These are phyloP conservation scores for Daldinia loculata DNA, from an alignment of 495 filamentous ascomycete genomes.

Conservation along the genomic window DNA sequence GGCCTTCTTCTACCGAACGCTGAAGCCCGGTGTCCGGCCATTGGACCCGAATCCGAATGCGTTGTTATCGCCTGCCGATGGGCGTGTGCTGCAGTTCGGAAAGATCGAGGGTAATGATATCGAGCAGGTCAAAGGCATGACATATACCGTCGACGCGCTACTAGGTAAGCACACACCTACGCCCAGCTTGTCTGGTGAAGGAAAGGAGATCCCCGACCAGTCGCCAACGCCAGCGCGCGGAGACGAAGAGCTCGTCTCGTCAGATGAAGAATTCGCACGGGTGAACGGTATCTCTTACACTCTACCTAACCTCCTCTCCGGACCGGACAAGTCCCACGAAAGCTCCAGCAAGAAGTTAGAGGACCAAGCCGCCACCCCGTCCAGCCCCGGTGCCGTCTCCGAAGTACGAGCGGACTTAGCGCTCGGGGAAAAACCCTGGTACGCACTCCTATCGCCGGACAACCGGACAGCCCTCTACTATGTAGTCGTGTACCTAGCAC, in stretches of 20 bases:
- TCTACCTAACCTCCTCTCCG: conserved; percentile 85
- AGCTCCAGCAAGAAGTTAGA: conserved; percentile 56
- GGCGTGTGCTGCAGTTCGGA: conserved; percentile 89
- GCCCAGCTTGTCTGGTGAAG: conserved; percentile 49
- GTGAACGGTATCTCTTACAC: conserved; percentile 98
- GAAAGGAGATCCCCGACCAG: conserved; percentile 26
- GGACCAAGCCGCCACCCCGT: conserved; percentile 61
- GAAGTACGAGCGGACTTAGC: conserved; percentile 87
- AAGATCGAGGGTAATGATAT: conserved; percentile 91
- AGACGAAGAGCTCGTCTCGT: conserved; percentile 71
- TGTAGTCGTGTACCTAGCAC: conserved; percentile 95
- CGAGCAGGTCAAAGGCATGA: conserved; percentile 99
- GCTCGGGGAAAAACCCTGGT: conserved; percentile 78
- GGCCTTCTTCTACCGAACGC: conserved; percentile 93
- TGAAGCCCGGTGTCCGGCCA: conserved; percentile 91
- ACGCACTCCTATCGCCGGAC: conserved; percentile 66
- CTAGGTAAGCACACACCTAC: conserved; percentile 70
- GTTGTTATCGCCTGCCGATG: conserved; percentile 87
- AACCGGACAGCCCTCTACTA: conserved; percentile 82
- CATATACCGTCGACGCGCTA: conserved; percentile 92
- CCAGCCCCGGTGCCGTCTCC: conserved; percentile 73
- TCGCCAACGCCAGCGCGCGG: conserved; percentile 37
- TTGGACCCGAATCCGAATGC: conserved; percentile 81
- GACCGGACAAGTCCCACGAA: conserved; percentile 52
- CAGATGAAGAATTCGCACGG: conserved; percentile 91